phyloP scores from a whole-genome alignment of 2,329 filamentous ascomycete genomes.

The Tolypocladium tropicale region DNA sequence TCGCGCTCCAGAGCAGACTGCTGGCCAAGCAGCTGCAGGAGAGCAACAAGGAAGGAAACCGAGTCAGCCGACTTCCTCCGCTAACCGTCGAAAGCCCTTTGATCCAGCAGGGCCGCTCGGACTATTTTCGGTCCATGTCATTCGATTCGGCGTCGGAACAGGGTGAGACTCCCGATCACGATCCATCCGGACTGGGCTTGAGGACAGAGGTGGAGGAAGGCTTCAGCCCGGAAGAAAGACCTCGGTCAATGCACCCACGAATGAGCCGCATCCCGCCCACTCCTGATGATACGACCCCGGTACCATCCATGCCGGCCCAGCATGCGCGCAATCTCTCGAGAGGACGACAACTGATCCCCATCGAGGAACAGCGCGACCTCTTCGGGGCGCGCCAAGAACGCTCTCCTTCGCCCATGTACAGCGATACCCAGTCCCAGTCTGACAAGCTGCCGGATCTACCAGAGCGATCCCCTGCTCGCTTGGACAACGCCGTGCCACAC shows the following conservation, averaged over 20 bases:
- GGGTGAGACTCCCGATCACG: constrained; percentile 16
- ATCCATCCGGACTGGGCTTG: constrained; percentile 28
- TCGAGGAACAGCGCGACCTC: constrained; percentile 27
- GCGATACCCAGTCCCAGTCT: constrained; percentile 19
- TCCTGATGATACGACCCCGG: constrained; percentile 36
- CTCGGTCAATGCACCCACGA: constrained; percentile 64
- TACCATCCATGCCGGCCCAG: constrained; percentile 32
- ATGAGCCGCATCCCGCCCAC: constrained; percentile 54
- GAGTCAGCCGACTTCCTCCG: constrained; percentile 78
- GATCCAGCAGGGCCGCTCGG: constrained; percentile 61
- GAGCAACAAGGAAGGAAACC: constrained; percentile 59
- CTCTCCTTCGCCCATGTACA: constrained; percentile 44
- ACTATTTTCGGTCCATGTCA: constrained; percentile 70
- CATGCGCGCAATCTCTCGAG: constrained; percentile 28
- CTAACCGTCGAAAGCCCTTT: constrained; percentile 75
- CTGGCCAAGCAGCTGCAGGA: constrained; percentile 82
- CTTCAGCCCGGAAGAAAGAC: constrained; percentile 42
- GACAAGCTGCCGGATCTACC: constrained; percentile 14
- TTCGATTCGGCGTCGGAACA: constrained; percentile 45
- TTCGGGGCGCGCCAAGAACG: constrained; percentile 48
- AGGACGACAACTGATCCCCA: constrained; percentile 27
- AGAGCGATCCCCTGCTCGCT: constrained; percentile 19
- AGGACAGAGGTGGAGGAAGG: constrained; percentile 49
- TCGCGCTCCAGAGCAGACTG: constrained; percentile 81
- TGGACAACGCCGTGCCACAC: constrained; percentile 20